phyloP scores from a whole-genome alignment of 106 monocot species.

The Acorus gramineus region DNA sequence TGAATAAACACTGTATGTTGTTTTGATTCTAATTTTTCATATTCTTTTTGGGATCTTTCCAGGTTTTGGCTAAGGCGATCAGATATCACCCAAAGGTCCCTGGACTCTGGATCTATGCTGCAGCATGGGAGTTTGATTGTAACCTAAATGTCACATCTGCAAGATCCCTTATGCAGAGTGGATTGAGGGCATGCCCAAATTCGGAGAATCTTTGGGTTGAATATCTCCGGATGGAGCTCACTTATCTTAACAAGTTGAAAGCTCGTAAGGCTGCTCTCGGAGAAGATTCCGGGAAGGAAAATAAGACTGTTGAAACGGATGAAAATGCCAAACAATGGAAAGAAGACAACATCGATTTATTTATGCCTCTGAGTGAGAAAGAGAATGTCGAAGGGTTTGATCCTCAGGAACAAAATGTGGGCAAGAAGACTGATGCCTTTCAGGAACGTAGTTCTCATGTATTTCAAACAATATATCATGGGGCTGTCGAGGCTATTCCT shows the following conservation, averaged over 20 bases:
- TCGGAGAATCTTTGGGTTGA: too few species aligned
- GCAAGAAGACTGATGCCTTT: constrained; percentile 33
- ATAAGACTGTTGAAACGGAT: not conserved
- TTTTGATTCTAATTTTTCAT: too few species aligned
- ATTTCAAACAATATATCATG: constrained; percentile 21
- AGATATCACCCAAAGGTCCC: too few species aligned
- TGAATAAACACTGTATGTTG: too few species aligned
- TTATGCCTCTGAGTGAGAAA: constrained; percentile 40
- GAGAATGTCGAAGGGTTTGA: constrained; percentile 14
- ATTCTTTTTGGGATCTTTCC: too few species aligned
- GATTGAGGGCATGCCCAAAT: too few species aligned
- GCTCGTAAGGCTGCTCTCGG: constrained; percentile 35
- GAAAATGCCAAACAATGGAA: constrained; percentile 35
- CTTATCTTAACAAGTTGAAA: too few species aligned
- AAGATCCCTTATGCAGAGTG: constrained; percentile 10
- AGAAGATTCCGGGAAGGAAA: constrained; percentile 16
- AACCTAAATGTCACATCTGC: constrained; percentile 85
- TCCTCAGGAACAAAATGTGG: constrained; percentile 16
- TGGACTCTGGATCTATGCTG: constrained; percentile 90
- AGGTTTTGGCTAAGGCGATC: too few species aligned
- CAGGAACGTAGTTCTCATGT: constrained; percentile 14
- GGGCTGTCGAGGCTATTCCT: constrained; percentile 23
- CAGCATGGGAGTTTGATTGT: constrained; percentile 90
- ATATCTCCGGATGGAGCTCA: too few species aligned
- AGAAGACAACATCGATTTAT: constrained; percentile 62